Base-by-base conservation (phyloP, 1,284 basidiomycete genomes). In the Malassezia globosa region DNA sequence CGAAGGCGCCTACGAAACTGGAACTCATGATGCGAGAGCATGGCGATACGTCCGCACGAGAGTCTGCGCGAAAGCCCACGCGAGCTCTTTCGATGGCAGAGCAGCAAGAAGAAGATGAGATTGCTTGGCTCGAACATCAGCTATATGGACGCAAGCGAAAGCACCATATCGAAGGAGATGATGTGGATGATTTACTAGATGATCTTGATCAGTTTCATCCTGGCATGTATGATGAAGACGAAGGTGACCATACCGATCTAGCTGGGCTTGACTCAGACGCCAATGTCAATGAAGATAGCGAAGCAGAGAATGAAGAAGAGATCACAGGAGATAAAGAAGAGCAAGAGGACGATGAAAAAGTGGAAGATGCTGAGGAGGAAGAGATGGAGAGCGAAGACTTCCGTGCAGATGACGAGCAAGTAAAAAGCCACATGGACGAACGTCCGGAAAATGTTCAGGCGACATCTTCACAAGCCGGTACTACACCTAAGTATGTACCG, bases 401-500 rank as follows among this genome's bases (percentile, higher is more conserved):
- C n/a, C n/a, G n/a, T n/a, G n/a, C n/a, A n/a, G n/a, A n/a, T n/a
- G n/a, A n/a, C n/a, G n/a, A n/a, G n/a, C n/a, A n/a, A n/a, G n/a
- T n/a, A n/a, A n/a, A n/a, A n/a, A n/a, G n/a, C n/a, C n/a, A n/a
- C n/a, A n/a, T n/a, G n/a, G n/a, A n/a, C n/a, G 36, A 6, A 4
- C 14, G 2, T 11, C n/a, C 14, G 39, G 39, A 41, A 7, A 4
- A 27, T 24, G 39, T 19, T 7, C 4, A 26, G 7, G 24, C 55
- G 8, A 6, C 35, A 18, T 14, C 39, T 5, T 18, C 11, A 18
- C 36, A 8, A 10, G 29, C 29, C 13, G 10, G 7, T 36, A 19
- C 41, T 23, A n/a, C 21, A 23, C 19, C 36, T 16, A 50, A 73
- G 49, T 77, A 79, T 63, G 60, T 79, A 8, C 78, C 78, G 0